Evolutionary conservation across 2,329 filamentous ascomycete species (phyloP).

Genomic region (Colletotrichum ledebouriae): DNA sequence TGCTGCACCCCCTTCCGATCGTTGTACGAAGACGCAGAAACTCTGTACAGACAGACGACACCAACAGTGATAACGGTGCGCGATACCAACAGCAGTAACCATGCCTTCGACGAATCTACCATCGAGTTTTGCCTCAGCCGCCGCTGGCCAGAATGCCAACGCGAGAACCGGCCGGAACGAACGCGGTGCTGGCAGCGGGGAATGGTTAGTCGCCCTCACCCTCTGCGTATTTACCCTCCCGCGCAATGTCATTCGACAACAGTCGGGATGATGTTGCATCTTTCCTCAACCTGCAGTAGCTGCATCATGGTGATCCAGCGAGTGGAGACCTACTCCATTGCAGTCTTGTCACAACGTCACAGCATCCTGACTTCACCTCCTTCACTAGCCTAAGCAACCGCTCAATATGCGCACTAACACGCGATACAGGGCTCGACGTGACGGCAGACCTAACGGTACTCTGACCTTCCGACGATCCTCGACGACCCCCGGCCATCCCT

Average conservation of each 20-base stretch:
- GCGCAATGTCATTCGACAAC: conserved; percentile 2
- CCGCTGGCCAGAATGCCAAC: conserved; percentile 79
- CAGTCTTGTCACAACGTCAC: conserved; percentile 28
- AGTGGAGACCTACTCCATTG: conserved; percentile 1
- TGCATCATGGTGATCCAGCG: neutral
- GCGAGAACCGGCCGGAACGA: conserved; percentile 70
- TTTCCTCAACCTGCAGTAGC: conserved; percentile 1
- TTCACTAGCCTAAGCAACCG: neutral
- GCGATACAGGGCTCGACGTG: conserved; percentile 66
- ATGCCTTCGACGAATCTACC: conserved; percentile 83
- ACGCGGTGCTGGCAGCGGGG: conserved; percentile 71
- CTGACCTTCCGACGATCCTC: conserved; percentile 75
- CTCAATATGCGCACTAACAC: conserved; percentile 13
- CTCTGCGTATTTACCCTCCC: neutral
- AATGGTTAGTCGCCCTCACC: conserved; percentile 72
- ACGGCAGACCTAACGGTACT: conserved; percentile 72
- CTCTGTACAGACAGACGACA: conserved; percentile 9
- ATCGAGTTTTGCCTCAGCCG: conserved; percentile 87
- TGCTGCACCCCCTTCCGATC: conserved; percentile 18
- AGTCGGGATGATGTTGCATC: neutral
- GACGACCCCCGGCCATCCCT: conserved; percentile 64
- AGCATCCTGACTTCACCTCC: neutral
- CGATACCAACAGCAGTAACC: conserved; percentile 44
- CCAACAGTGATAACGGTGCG: conserved; percentile 43
- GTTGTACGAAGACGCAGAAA: conserved; percentile 11